These are phyloP conservation scores for Alternaria dauci DNA, from an alignment of 2,329 filamentous ascomycete genomes.

Conservation along the genomic window DNA sequence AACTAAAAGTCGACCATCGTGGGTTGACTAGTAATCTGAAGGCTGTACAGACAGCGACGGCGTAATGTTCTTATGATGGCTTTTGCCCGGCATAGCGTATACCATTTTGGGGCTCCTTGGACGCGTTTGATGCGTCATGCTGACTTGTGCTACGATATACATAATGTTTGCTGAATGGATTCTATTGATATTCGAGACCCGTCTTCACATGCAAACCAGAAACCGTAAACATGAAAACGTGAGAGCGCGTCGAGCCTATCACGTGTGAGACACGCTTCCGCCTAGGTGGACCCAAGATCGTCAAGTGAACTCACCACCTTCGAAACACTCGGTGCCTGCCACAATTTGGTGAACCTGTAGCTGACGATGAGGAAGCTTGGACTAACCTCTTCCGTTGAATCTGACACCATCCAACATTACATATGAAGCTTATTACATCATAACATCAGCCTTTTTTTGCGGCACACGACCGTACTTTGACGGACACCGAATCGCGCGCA, in stretches of 20 bases:
- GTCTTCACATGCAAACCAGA: conserved; percentile 25
- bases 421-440: conserved; percentile 17
- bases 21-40: conserved; percentile 18
- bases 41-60: conserved; percentile 32
- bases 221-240: conserved; percentile 18
- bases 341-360: conserved; percentile 3
- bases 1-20: conserved; percentile 32
- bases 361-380: conserved; percentile 9
- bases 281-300: conserved; percentile 12
- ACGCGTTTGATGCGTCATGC: conserved; percentile 38
- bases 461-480: conserved; percentile 4
- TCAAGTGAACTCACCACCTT: conserved; percentile 17
- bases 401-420: neutral
- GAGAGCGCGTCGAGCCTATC: conserved; percentile 29
- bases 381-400: neutral
- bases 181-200: conserved; percentile 2
- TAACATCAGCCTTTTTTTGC: conserved; percentile 6
- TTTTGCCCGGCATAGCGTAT: conserved; percentile 51
- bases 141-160: conserved; percentile 41
- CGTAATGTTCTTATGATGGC: conserved; percentile 49
- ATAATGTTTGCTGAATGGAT: conserved; percentile 44
- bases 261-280: conserved; percentile 27
- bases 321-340: conserved; percentile 3
- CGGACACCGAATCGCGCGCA: neutral
- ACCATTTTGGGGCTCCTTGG: conserved; percentile 46